A percentile compares a stretch with the other conserved stretches of the same genome.
phyloP scores from a whole-genome alignment of 495 filamentous ascomycete species.

The Lasiosphaeris hirsuta region DNA sequence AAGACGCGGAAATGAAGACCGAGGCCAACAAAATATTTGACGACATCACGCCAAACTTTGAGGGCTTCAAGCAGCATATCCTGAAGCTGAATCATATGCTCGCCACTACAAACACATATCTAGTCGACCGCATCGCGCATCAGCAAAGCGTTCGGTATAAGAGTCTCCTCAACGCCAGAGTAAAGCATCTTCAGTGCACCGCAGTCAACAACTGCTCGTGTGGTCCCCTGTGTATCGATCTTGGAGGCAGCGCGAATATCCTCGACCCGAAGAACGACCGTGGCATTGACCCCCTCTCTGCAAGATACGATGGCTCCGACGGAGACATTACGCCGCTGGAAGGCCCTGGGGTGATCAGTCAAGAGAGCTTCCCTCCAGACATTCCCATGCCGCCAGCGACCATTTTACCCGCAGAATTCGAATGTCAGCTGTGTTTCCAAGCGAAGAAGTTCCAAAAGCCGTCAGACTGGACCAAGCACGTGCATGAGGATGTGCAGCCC shows the following conservation, averaged over 20 bases:
- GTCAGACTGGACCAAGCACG: slow-evolving; percentile 97
- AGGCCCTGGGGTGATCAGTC: slow-evolving; percentile 54
- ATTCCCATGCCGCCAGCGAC: slow-evolving; percentile 79
- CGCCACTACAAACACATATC: slow-evolving; percentile 45
- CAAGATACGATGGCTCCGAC: slow-evolving; percentile 53
- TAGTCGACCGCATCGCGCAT: slow-evolving; percentile 79
- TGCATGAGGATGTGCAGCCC: slow-evolving; percentile 92
- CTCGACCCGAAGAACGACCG: slow-evolving; percentile 42
- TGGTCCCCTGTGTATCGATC: slow-evolving; percentile 58
- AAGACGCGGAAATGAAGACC: slow-evolving; percentile 47
- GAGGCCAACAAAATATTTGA: slow-evolving; percentile 45
- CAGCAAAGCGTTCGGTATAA: slow-evolving; percentile 81
- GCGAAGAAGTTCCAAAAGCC: slow-evolving; percentile 90
- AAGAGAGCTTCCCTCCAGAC: slow-evolving; percentile 68
- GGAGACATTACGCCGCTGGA: slow-evolving; percentile 64
- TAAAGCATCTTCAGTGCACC: slow-evolving; percentile 64
- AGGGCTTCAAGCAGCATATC: slow-evolving; percentile 77
- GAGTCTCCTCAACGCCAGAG: slow-evolving; percentile 65
- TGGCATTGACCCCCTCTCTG: slow-evolving; percentile 37
- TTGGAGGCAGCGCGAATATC: slow-evolving; percentile 54
- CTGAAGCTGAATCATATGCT: slow-evolving; percentile 63
- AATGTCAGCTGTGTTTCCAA: slow-evolving; percentile 88
- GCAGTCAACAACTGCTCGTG: slow-evolving; percentile 54
- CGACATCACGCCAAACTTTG: slow-evolving; percentile 65
- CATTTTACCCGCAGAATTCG: slow-evolving; percentile 82